Evolutionary conservation across 225 moss, liverwort and hornwort genomes (phyloP).

Genomic region (Straminergon stramineum): DNA sequence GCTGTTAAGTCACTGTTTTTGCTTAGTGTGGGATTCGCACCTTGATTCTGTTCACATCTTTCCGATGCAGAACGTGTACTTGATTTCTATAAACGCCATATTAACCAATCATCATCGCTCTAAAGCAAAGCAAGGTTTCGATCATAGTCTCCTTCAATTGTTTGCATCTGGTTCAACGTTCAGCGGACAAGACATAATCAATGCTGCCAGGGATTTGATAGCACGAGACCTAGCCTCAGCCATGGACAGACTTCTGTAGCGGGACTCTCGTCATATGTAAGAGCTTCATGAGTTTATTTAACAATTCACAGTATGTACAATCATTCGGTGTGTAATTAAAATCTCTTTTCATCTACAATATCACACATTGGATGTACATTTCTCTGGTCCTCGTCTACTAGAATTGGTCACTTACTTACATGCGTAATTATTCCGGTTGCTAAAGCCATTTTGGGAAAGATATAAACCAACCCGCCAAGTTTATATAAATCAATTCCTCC

Average conservation of each 20-base stretch:
- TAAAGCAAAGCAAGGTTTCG: background rate
- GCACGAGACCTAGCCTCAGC: background rate
- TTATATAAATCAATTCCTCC: background rate
- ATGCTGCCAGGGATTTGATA: background rate
- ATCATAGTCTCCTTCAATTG: background rate
- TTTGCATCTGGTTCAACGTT: background rate
- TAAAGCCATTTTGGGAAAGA: no score
- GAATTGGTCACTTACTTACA: background rate
- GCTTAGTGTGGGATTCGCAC: background rate
- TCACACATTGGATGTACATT: background rate
- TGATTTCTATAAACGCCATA: background rate
- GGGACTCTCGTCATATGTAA: no score
- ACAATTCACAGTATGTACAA: background rate
- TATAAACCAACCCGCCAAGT: background rate
- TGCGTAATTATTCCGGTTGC: background rate
- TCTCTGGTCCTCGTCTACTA: background rate
- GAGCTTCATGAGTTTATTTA: background rate
- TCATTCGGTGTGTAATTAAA: no score
- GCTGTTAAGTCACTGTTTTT: background rate
- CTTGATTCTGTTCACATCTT: background rate
- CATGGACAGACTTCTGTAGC: background rate
- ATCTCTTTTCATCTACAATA: background rate
- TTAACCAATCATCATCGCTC: background rate
- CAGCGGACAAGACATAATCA: no score
- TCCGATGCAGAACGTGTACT: background rate